Conservation (phyloP, 2,329 filamentous ascomycete species). For the Penicillium freii region DNA sequence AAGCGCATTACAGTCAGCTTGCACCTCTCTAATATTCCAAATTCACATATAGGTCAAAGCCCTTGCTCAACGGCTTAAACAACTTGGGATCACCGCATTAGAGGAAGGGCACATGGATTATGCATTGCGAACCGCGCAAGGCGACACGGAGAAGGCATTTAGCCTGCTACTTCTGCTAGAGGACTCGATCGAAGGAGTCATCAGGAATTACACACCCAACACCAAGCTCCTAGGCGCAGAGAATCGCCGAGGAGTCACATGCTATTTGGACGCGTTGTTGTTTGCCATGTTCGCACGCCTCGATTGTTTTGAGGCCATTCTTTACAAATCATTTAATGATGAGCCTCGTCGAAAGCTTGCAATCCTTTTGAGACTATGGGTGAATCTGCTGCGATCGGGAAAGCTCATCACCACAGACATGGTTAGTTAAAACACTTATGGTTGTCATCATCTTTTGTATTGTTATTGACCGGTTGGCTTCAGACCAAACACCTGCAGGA, state of each 20-base stretch:
- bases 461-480: constrained; percentile 12
- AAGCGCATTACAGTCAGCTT: not conserved
- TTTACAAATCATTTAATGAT: constrained; percentile 75
- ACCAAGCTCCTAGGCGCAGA: constrained; percentile 77
- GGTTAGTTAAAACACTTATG: constrained; percentile 46
- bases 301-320: constrained; percentile 87
- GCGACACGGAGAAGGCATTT: constrained; percentile 71
- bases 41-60: constrained; percentile 47
- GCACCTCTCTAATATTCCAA: constrained; percentile 13
- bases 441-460: not conserved
- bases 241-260: constrained; percentile 85
- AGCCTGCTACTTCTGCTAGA: constrained; percentile 75
- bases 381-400: constrained; percentile 84
- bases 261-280: constrained; percentile 84
- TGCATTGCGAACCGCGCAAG: constrained; percentile 61
- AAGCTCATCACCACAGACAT: constrained; percentile 82
- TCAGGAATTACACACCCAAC: constrained; percentile 70
- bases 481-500: constrained; percentile 82
- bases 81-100: constrained; percentile 55
- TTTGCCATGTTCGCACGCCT: constrained; percentile 95
- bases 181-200: constrained; percentile 74
- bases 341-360: constrained; percentile 70
- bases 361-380: constrained; percentile 81
- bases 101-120: constrained; percentile 63
- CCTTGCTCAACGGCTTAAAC: constrained; percentile 53